These are phyloP conservation scores for Oxyria digyna DNA, from an alignment of 148 eudicot genomes.

Conservation along the genomic window DNA sequence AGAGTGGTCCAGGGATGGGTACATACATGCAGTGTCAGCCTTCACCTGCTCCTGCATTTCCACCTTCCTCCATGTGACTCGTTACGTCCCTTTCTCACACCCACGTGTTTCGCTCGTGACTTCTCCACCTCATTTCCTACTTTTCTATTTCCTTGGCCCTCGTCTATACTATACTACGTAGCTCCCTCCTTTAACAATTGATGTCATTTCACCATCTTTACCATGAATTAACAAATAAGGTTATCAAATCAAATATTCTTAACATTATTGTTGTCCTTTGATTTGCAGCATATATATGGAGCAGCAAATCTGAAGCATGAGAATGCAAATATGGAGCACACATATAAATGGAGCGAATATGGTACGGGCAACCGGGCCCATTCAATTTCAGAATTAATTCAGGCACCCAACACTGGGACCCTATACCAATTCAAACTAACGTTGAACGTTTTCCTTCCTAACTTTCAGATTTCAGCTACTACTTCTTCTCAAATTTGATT, in stretches of 20 bases:
- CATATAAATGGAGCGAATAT: background rate
- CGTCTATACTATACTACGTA: no score
- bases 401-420: no score
- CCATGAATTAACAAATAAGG: no score
- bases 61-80: background rate
- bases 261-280: background rate
- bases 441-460: background rate
- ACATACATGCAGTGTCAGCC: background rate
- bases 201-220: no score
- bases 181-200: no score
- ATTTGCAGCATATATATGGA: background rate
- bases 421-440: background rate
- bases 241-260: no score
- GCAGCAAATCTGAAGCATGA: background rate
- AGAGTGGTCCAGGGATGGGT: background rate
- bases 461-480: background rate
- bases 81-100: background rate
- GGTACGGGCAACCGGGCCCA: background rate
- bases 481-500: no score
- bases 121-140: background rate
- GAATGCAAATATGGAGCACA: background rate
- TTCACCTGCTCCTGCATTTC: background rate
- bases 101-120: conserved; percentile 2
- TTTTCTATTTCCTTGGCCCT: background rate
- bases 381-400: background rate